phyloP scores from a whole-genome alignment of 352 stramenopile species.

The Blastocystis sp. region DNA sequence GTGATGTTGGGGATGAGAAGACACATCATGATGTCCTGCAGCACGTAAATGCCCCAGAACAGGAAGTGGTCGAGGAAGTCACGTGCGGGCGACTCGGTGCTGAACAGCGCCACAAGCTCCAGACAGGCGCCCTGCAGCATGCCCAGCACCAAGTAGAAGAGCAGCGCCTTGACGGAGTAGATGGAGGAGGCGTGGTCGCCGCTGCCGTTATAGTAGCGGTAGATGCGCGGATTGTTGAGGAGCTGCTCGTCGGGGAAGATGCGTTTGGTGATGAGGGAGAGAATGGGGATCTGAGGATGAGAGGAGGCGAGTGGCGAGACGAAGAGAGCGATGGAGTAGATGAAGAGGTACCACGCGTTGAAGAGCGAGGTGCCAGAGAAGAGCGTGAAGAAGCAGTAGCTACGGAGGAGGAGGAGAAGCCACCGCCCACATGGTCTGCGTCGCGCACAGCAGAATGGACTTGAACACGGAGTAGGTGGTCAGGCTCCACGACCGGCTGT shows the following conservation, averaged over 20 bases:
- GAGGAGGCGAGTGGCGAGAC: background rate
- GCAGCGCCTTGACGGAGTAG: constrained; percentile 8
- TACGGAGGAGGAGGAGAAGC: constrained; percentile 73
- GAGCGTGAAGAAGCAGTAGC: constrained; percentile 80
- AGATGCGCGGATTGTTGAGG: constrained; percentile 24
- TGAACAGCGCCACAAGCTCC: background rate
- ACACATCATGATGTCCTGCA: constrained; percentile 56
- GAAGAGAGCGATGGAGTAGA: constrained; percentile 53
- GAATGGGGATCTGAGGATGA: constrained; percentile 35
- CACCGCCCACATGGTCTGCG: constrained; percentile 70
- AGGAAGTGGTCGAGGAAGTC: constrained; percentile 24
- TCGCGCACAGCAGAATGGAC: constrained; percentile 7
- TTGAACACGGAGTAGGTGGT: constrained; percentile 79
- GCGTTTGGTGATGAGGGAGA: constrained; percentile 21
- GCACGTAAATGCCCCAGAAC: constrained; percentile 28
- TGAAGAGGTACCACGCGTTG: constrained; percentile 72
- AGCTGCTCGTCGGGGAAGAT: constrained; percentile 36
- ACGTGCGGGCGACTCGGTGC: background rate
- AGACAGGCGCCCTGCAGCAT: constrained; percentile 1
- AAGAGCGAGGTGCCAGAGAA: constrained; percentile 81
- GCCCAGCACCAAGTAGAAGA: constrained; percentile 12
- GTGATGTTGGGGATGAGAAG: constrained; percentile 33
- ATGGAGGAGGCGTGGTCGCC: background rate
- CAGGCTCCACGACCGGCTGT: constrained; percentile 62
- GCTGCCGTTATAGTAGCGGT: constrained; percentile 24